Base-by-base conservation (phyloP, 2,329 filamentous ascomycete species). In the Xylaria sp. region DNA sequence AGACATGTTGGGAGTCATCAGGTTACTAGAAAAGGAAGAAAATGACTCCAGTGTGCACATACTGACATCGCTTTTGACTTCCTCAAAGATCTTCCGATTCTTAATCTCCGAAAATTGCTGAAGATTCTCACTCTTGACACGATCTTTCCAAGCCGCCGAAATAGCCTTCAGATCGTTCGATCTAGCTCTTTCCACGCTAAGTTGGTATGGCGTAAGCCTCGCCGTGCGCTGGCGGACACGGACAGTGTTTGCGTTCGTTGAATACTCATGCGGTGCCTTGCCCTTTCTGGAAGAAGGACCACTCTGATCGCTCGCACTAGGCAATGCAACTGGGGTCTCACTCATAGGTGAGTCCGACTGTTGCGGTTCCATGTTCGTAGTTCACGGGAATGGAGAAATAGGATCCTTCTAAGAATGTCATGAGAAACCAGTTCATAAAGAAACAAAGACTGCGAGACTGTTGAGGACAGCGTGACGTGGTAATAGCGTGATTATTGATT, bases 161-260 rank as follows among this genome's bases (percentile, higher is more conserved):
- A 76, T 61, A 1, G 74, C 72, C 45, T 75, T 76, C 13, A 27
- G 15, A 47, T 76, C 74, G 5, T 68, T 65, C 0, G 69, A 55
- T 15, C 60, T 69, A 13, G 73, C 73, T 15, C 67, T 61, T 50
- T 76, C 75, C 2, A 68, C 27, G 47, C 61, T 60, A 1, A 56
- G 66, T 13, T 55, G 63, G 10, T 65, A 69, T 0, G 68, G 65
- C 2, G 56, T 38, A 0, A 76, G 66, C 5, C 55, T 50, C 5
- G 65, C 64, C 15, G 67, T 74, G 58, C 75, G 75, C 4, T 33
- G 39, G 3, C 73, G 71, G 3, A 69, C 71, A 5, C 73, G 70
- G 13, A 74, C 17, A 0, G 74, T 76, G 55, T 74, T 71, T 2
- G 58, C 65, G 44, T 77, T 76, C 0, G 63, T 74, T 0, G 73